Evolutionary conservation across 148 eudicot genomes (phyloP).

Genomic region (Rhododendron ferrugineum): DNA sequence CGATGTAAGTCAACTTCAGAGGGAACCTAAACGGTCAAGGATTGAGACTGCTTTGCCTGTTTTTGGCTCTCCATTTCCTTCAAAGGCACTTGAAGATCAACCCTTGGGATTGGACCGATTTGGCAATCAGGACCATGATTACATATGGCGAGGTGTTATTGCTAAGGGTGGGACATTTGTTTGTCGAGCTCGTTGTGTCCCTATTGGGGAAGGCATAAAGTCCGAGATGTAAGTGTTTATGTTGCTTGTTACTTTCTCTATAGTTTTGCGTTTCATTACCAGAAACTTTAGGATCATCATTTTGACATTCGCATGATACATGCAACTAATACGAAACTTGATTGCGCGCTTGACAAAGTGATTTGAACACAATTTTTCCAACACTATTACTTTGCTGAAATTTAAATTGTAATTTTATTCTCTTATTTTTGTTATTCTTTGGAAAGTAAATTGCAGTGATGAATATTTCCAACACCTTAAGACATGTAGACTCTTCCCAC

Average conservation of each 20-base stretch:
- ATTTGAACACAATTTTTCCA: background rate
- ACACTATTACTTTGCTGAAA: background rate
- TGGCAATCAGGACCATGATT: constrained; percentile 32
- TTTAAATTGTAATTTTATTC: background rate
- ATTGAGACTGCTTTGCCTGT: constrained; percentile 31
- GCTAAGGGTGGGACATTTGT: constrained; percentile 82
- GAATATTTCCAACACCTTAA: background rate
- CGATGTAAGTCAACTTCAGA: constrained; percentile 47
- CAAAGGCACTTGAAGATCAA: constrained; percentile 25
- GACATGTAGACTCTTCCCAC: background rate
- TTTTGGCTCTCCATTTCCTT: constrained; percentile 22
- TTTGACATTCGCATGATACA: background rate
- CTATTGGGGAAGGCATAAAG: constrained; percentile 59
- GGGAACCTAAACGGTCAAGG: constrained; percentile 67
- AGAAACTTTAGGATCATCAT: background rate
- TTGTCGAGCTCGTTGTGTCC: constrained; percentile 88
- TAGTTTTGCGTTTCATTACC: background rate
- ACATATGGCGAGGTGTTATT: constrained; percentile 86
- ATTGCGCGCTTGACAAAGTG: background rate
- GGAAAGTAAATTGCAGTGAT: background rate
- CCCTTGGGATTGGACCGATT: constrained; percentile 23
- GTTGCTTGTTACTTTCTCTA: constrained; percentile 3
- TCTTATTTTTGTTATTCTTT: background rate
- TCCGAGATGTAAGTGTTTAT: constrained; percentile 65
- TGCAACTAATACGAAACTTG: background rate